A percentile compares a stretch with the other conserved stretches of the same genome.
phyloP scores from a whole-genome alignment of 495 filamentous ascomycete genomes.

The Xylaria castorea region DNA sequence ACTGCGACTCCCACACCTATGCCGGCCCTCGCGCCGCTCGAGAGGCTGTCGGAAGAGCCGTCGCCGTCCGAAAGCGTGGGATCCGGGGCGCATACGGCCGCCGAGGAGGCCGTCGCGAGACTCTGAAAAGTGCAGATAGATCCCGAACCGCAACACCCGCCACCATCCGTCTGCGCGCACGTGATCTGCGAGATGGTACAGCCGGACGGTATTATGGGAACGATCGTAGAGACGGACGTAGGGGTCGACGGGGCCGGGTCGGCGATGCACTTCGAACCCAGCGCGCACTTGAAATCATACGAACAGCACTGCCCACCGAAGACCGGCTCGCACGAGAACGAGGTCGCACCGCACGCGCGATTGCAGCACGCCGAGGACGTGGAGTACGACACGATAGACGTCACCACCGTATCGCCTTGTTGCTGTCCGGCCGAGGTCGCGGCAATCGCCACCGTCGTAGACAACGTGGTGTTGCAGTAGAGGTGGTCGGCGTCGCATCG shows the following conservation, averaged over 20 bases:
- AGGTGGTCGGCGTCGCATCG: slow-evolving; percentile 34
- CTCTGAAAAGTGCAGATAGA: slow-evolving; percentile 66
- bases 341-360: slow-evolving; percentile 46
- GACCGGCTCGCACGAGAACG: slow-evolving; percentile 47
- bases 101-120: slow-evolving; percentile 54
- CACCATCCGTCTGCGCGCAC: slow-evolving; percentile 69
- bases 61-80: slow-evolving; percentile 23
- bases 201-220: slow-evolving; percentile 45
- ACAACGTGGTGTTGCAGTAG: slow-evolving; percentile 31
- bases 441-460: slow-evolving; percentile 34
- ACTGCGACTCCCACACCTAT: slow-evolving; percentile 54
- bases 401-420: slow-evolving; percentile 18
- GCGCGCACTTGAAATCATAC: slow-evolving; percentile 45
- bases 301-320: slow-evolving; percentile 55
- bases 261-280: slow-evolving; percentile 34
- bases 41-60: slow-evolving; percentile 35
- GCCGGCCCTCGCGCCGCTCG: slow-evolving; percentile 50
- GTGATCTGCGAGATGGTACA: slow-evolving; percentile 78
- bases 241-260: slow-evolving; percentile 35
- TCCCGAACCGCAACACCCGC: slow-evolving; percentile 77
- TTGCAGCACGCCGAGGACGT: slow-evolving; percentile 46
- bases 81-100: slow-evolving; percentile 36
- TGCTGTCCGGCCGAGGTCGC: slow-evolving; percentile 29
- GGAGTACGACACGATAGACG: slow-evolving; percentile 20
- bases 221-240: slow-evolving; percentile 21